Conservation (phyloP, 352 stramenopile genomes). For the Phytophthora tubulina region DNA sequence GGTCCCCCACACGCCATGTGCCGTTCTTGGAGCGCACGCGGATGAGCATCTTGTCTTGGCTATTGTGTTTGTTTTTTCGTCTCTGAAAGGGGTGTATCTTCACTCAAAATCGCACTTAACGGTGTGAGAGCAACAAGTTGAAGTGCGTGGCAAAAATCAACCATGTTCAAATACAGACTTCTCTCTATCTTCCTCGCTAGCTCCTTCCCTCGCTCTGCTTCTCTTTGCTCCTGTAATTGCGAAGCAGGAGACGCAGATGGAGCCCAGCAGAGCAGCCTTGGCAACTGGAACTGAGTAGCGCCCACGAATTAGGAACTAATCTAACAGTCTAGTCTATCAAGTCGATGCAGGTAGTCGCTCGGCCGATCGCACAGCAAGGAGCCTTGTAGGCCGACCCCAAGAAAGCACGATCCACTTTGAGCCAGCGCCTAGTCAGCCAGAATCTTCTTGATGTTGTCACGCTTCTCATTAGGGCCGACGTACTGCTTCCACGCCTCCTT, state of each 20-base stretch:
- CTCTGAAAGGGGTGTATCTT: too few relatives aligned
- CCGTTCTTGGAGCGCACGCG: too few relatives aligned
- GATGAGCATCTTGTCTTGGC: too few relatives aligned
- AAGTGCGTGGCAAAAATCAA: conserved; percentile 18
- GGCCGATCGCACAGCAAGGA: conserved; percentile 13
- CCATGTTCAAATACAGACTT: conserved; percentile 47
- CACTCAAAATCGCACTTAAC: too few relatives aligned
- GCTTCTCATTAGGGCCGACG: conserved; percentile 61
- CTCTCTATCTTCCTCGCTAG: conserved; percentile 5
- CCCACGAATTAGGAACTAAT: conserved; percentile 86
- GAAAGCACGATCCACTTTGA: conserved; percentile 16
- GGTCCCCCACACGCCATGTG: conserved; percentile 76
- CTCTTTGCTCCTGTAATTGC: neutral
- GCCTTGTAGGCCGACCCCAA: conserved; percentile 8
- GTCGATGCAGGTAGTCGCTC: conserved; percentile 36
- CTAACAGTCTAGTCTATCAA: conserved; percentile 83
- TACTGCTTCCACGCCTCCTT: conserved; percentile 95
- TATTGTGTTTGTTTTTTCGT: too few relatives aligned
- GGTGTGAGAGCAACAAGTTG: neutral
- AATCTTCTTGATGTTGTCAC: conserved; percentile 60
- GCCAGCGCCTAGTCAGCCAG: conserved; percentile 54
- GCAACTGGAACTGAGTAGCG: conserved; percentile 72
- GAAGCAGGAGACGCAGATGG: conserved; percentile 11
- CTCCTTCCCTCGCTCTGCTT: conserved; percentile 8
- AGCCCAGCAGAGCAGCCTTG: conserved; percentile 35